Evolutionary conservation across 2,329 filamentous ascomycete genomes (phyloP).

Genomic region (Aureobasidium sp.): DNA sequence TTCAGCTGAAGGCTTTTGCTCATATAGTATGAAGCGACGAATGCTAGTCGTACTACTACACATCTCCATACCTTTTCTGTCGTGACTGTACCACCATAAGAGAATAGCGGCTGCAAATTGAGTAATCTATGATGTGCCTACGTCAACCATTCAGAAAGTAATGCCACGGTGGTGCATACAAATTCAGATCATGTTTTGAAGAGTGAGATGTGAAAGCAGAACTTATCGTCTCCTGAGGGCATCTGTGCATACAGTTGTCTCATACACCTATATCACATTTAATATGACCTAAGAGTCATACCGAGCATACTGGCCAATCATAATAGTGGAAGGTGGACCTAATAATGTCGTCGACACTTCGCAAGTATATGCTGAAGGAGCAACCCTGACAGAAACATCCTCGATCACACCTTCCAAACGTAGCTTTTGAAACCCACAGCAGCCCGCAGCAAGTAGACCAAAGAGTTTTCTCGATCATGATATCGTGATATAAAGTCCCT

Average conservation of each 20-base stretch:
- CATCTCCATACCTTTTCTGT: neutral
- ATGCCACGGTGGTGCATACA: too few species aligned
- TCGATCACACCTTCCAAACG: neutral
- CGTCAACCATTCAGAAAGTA: too few species aligned
- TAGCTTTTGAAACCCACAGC: too few species aligned
- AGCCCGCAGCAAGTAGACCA: too few species aligned
- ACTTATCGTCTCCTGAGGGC: neutral
- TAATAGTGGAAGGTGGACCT: neutral
- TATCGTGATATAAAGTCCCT: neutral
- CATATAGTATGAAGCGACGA: neutral
- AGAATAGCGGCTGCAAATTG: too few species aligned
- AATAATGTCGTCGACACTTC: neutral
- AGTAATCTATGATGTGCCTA: too few species aligned
- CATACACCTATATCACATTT: neutral
- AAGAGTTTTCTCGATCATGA: too few species aligned
- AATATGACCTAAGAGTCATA: neutral
- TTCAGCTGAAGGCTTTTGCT: neutral
- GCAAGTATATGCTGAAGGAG: neutral
- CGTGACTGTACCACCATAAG: too few species aligned
- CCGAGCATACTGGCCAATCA: too few species aligned
- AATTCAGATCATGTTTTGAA: too few species aligned
- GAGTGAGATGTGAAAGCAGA: neutral
- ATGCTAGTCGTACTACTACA: neutral
- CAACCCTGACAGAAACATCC: neutral
- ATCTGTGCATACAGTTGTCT: neutral